These are phyloP conservation scores for Camellia japonica DNA, from an alignment of 148 eudicot species.

Conservation along the genomic window DNA sequence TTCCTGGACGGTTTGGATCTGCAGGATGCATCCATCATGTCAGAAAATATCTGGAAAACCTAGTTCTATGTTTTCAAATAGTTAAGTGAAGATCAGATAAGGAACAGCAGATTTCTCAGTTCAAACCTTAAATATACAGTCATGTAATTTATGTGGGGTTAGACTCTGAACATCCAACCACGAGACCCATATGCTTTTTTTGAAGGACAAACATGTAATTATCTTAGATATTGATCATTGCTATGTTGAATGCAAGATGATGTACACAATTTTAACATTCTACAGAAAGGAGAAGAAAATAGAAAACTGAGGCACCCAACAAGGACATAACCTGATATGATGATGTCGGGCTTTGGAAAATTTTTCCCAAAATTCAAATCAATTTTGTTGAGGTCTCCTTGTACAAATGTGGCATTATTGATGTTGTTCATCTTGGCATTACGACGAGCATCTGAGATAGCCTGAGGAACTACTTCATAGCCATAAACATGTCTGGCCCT, in stretches of 20 bases:
- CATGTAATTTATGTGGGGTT: not conserved
- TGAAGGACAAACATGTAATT: not conserved
- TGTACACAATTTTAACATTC: not conserved
- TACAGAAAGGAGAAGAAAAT: not conserved
- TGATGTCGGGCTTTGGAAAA: constrained; percentile 81
- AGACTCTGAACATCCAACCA: not conserved
- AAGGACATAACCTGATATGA: constrained; percentile 72
- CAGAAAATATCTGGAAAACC: not conserved
- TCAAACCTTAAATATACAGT: not conserved
- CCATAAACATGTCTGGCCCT: constrained; percentile 89
- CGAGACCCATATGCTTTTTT: not conserved
- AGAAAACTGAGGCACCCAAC: not conserved
- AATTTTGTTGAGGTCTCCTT: constrained; percentile 94
- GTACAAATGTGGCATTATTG: constrained; percentile 76
- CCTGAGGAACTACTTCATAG: constrained; percentile 91
- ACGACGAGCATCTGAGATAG: constrained; percentile 74
- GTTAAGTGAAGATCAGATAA: not conserved
- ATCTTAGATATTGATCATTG: not conserved
- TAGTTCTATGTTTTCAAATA: not conserved
- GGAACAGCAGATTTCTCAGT: not conserved
- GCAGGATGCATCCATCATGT: constrained; percentile 21
- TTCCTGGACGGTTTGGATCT: constrained; percentile 99
- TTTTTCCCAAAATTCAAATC: constrained; percentile 70
- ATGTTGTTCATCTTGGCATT: constrained; percentile 82
- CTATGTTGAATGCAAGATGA: not conserved